These are phyloP conservation scores for Pleodorina starrii DNA, from an alignment of 139 green algal genomes.

Conservation along the genomic window DNA sequence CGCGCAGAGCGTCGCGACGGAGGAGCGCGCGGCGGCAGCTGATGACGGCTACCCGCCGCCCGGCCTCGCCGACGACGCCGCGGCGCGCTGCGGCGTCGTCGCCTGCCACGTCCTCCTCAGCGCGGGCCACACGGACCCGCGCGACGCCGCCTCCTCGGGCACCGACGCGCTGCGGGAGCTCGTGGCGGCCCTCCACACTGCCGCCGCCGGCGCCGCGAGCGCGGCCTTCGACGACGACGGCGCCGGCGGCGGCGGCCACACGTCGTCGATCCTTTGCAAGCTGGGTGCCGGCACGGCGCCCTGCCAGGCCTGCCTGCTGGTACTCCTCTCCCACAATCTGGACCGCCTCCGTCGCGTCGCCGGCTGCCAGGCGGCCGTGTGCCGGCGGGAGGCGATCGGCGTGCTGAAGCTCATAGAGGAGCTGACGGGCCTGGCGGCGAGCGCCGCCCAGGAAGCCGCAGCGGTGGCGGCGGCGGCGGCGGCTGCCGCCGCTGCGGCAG, in stretches of 20 bases:
- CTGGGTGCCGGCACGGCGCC: not conserved
- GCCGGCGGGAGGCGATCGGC: not conserved
- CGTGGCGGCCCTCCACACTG: not conserved
- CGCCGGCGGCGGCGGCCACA: not conserved
- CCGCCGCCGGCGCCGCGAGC: no score
- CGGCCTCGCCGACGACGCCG: not conserved
- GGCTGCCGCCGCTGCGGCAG: not conserved
- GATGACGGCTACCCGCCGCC: not conserved
- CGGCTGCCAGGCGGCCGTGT: not conserved
- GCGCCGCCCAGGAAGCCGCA: not conserved
- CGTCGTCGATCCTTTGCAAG: not conserved
- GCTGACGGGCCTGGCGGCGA: not conserved
- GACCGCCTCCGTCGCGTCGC: not conserved
- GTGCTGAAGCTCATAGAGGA: not conserved
- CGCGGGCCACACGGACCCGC: not conserved
- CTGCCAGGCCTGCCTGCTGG: not conserved
- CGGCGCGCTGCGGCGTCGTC: not conserved
- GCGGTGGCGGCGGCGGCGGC: not conserved
- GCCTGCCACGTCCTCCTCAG: conserved; percentile 17
- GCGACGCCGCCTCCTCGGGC: not conserved
- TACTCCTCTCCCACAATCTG: not conserved
- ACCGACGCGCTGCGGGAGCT: not conserved
- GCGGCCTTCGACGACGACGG: no score
- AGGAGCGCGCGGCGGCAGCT: not conserved
- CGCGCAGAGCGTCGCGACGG: not conserved